Base-by-base conservation (phyloP, 331 rosid genomes). In the Rhamnella rubrinervis region DNA sequence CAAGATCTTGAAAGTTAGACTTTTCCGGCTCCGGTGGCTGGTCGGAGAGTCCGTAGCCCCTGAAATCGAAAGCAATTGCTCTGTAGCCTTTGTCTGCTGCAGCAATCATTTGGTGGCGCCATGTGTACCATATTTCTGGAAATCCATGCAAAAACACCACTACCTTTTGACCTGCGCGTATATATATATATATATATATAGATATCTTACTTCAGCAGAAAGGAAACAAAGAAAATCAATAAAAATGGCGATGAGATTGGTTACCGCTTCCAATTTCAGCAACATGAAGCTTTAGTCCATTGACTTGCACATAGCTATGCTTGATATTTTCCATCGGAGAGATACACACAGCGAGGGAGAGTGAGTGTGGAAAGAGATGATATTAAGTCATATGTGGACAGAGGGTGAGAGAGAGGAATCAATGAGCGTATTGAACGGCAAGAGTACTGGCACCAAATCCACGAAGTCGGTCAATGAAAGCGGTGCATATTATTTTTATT, bases 41-140 rank as follows among this genome's bases (percentile, higher is more conserved):
- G 26, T 89, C 86, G 12, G 96, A 86, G 66, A 85, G 85, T 61
- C 92, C 96, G 72, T 86, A 89, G 55, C 92, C 96, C 66, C 92
- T 66, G 73, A 81, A 84, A 77, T 86, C 92, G 6, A 80, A 37
- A 70, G 92, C 85, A 39, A 88, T 55, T 12, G 89, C 86, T 8
- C 86, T 65, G 65, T 82, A 84, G 20, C 95, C 85, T 2, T 72
- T 75, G 49, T 74, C 46, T 46, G 88, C 88, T 13, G 55, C 66
- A 52, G 80, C 87, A 55, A 85, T 61, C 87, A 88, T 60, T 63
- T 88, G 93, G 79, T 79, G 60, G 73, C 90, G 81, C 90, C 88
- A 83, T 18, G 93, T 76, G 41, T 88, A 88, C 93, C 90, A 88
- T 64, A 84, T 85, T 78, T 88, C 95, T 35, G 89, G 95, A 51